Evolutionary conservation across 306 rosid genomes (phyloP).

Genomic region (Oemleria cerasiformis): DNA sequence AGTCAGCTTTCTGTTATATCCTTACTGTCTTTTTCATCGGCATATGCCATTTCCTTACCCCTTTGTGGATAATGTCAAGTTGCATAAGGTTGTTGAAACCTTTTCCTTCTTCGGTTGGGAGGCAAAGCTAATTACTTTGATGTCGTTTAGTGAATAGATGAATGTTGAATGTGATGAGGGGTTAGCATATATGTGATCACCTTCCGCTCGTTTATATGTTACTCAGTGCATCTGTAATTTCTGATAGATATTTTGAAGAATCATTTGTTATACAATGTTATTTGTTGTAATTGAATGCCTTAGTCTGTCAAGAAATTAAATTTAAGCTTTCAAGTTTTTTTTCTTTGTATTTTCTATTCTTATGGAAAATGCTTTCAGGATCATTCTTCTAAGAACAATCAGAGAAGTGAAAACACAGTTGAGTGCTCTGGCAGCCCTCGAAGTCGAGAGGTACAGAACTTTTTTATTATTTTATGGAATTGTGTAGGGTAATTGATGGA

Average conservation of each 20-base stretch:
- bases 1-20: not conserved
- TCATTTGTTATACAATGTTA: not conserved
- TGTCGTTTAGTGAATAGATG: no score
- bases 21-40: not conserved
- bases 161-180: no score
- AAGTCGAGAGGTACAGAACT: conserved; percentile 39
- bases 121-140: no score
- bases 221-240: not conserved
- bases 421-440: conserved; percentile 42
- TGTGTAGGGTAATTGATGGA: not conserved
- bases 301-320: not conserved
- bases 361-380: conserved; percentile 34
- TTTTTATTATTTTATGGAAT: not conserved
- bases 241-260: not conserved
- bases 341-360: conserved; percentile 12
- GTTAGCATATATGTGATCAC: not conserved
- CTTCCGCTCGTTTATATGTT: not conserved
- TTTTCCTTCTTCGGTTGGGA: no score
- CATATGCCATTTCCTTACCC: not conserved
- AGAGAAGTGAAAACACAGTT: conserved; percentile 26
- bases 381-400: conserved; percentile 33
- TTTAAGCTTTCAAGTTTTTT: not conserved
- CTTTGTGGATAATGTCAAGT: conserved; percentile 20
- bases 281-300: conserved; percentile 12
- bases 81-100: not conserved